Conservation (phyloP, 2,329 filamentous ascomycete genomes). For the Hypoxylon sp. region DNA sequence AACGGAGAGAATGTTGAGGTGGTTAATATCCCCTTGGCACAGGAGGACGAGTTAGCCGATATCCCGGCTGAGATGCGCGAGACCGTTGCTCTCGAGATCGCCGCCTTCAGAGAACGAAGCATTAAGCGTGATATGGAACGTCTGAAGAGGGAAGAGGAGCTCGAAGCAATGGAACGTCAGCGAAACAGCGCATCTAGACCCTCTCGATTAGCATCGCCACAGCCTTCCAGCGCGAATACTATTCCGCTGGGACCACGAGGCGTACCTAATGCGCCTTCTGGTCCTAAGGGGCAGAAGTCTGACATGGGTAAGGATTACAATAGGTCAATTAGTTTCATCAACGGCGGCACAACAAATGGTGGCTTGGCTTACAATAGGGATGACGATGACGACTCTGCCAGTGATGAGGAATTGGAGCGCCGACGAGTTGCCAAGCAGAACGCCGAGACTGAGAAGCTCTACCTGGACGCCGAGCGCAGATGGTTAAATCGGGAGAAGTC, state of each 20-base stretch:
- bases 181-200: constrained; percentile 75
- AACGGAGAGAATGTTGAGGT: constrained; percentile 81
- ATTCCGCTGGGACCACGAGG: constrained; percentile 82
- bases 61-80: constrained; percentile 97
- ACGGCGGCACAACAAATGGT: constrained; percentile 78
- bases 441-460: constrained; percentile 83
- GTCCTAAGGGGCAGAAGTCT: constrained; percentile 71
- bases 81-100: constrained; percentile 93
- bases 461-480: constrained; percentile 86
- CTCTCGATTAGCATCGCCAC: constrained; percentile 80
- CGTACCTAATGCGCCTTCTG: constrained; percentile 81
- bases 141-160: constrained; percentile 88
- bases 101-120: constrained; percentile 92
- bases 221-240: constrained; percentile 74
- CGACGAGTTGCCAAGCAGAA: constrained; percentile 79
- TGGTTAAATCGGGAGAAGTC: constrained; percentile 93
- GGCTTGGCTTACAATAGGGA: constrained; percentile 73
- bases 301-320: constrained; percentile 65
- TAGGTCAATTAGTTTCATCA: constrained; percentile 80
- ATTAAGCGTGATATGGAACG: constrained; percentile 91
- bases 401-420: constrained; percentile 86
- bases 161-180: constrained; percentile 86
- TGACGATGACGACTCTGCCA: constrained; percentile 89
- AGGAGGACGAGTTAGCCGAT: constrained; percentile 94
- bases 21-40: constrained; percentile 87